These are phyloP conservation scores for Ascochyta clinopodiicola DNA, from an alignment of 2,329 filamentous ascomycete genomes.

Conservation along the genomic window DNA sequence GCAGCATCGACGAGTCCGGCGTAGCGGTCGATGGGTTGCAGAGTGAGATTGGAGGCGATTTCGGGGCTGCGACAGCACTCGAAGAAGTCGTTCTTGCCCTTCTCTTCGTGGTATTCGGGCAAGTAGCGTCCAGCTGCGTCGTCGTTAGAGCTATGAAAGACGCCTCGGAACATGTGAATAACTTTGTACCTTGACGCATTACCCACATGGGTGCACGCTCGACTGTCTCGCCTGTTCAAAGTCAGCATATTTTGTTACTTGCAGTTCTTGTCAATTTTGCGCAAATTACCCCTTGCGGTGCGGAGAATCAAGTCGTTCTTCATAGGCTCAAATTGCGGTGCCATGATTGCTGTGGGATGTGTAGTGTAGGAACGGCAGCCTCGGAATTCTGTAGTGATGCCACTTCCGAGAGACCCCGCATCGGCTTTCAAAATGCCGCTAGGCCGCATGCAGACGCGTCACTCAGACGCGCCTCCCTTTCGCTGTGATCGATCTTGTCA, in stretches of 20 bases:
- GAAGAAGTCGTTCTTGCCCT: conserved; percentile 92
- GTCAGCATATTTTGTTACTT: conserved; percentile 21
- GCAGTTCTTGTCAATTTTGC: background rate
- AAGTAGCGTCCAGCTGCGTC: conserved; percentile 87
- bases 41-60: conserved; percentile 88
- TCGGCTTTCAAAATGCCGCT: conserved; percentile 17
- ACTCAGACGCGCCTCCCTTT: conserved; percentile 9
- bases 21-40: conserved; percentile 93
- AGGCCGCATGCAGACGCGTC: conserved; percentile 28
- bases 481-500: background rate
- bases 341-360: conserved; percentile 60
- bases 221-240: conserved; percentile 75
- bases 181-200: conserved; percentile 87
- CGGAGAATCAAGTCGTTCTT: conserved; percentile 92
- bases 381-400: conserved; percentile 20
- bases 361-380: conserved; percentile 12
- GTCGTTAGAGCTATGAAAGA: conserved; percentile 18
- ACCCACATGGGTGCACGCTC: conserved; percentile 97
- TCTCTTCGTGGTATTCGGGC: conserved; percentile 95
- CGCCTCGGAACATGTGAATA: conserved; percentile 5
- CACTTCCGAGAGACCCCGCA: conserved; percentile 35
- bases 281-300: conserved; percentile 77
- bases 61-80: conserved; percentile 94
- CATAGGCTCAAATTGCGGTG: conserved; percentile 77
- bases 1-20: conserved; percentile 90